phyloP scores from a whole-genome alignment of 768 basidiomycete species.

The Pulveroboletus frians region DNA sequence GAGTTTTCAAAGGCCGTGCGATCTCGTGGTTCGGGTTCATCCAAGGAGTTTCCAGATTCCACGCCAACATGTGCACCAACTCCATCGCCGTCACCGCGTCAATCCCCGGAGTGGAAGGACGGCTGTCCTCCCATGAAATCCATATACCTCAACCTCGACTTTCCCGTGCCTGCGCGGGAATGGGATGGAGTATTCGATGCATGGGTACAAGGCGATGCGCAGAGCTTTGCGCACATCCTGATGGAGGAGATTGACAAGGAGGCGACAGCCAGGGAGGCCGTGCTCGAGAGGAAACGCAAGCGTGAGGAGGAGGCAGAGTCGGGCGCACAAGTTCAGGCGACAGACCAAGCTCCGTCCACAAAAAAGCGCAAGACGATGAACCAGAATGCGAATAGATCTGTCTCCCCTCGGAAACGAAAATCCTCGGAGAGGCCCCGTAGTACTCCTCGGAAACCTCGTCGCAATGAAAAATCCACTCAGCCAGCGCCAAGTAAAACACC shows the following conservation, averaged over 20 bases:
- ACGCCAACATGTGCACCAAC: slow-evolving; percentile 32
- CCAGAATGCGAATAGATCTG: slow-evolving; percentile 9
- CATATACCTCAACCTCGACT: slow-evolving; percentile 82
- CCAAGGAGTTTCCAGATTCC: slow-evolving; percentile 27
- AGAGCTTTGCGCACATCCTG: slow-evolving; percentile 63
- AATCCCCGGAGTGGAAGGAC: slow-evolving; percentile 32
- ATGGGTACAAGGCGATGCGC: slow-evolving; percentile 87
- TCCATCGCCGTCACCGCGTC: slow-evolving; percentile 47
- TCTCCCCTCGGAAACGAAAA: slow-evolving; percentile 21
- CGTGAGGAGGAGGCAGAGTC: slow-evolving; percentile 44
- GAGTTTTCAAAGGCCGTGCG: slow-evolving; percentile 80
- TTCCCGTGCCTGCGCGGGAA: slow-evolving; percentile 76
- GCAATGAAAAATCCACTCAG: slow-evolving; percentile 10
- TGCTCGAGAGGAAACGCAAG: slow-evolving; percentile 50
- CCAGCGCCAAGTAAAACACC: slow-evolving; percentile 15
- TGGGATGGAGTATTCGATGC: slow-evolving; percentile 90
- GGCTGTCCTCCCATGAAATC: slow-evolving; percentile 56
- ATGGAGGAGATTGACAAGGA: slow-evolving; percentile 55
- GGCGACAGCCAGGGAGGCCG: slow-evolving; percentile 47
- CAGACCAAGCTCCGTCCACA: slow-evolving; percentile 14
- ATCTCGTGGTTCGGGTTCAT: slow-evolving; percentile 39
- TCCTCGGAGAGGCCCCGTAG: slow-evolving; percentile 19
- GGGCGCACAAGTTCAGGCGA: slow-evolving; percentile 10
- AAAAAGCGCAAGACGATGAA: slow-evolving; percentile 23
- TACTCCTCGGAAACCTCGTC: slow-evolving; percentile 31